These are phyloP conservation scores for Thymus quinquecostatus DNA, from an alignment of 257 asterid species.

Conservation along the genomic window DNA sequence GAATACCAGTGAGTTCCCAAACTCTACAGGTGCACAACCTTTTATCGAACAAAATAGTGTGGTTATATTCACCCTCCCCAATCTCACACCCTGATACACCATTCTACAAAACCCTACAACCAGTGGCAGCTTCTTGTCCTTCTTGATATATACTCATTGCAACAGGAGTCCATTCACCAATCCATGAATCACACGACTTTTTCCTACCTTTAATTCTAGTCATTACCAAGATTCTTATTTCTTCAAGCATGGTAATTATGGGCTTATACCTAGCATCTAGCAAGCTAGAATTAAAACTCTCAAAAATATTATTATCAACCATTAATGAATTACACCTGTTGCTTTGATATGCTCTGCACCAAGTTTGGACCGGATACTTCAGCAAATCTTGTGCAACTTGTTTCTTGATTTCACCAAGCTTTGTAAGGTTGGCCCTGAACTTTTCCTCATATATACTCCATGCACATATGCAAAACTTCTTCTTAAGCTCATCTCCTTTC, in stretches of 20 bases:
- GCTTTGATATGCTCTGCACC: too few species aligned
- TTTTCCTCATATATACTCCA: neutral
- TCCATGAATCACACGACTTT: neutral
- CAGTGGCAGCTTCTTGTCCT: neutral
- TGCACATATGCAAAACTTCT: neutral
- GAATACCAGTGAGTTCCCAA: neutral
- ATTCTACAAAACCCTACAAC: neutral
- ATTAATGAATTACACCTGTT: neutral
- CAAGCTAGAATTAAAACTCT: neutral
- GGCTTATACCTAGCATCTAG: neutral
- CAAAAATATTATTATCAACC: constrained; percentile 1
- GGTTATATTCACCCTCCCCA: neutral
- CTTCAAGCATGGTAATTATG: neutral
- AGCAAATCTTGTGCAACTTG: too few species aligned
- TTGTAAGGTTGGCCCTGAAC: too few species aligned
- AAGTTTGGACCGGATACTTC: too few species aligned
- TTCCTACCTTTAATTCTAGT: neutral
- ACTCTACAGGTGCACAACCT: neutral
- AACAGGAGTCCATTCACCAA: neutral
- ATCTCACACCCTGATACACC: neutral
- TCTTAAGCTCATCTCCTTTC: neutral
- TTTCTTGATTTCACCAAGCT: too few species aligned
- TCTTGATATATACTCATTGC: neutral
- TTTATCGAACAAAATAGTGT: neutral
- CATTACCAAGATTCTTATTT: neutral